A percentile compares a stretch with the other conserved stretches of the same genome.
phyloP scores from a whole-genome alignment of 129 eudicot genomes.

The Sambucus nigra region DNA sequence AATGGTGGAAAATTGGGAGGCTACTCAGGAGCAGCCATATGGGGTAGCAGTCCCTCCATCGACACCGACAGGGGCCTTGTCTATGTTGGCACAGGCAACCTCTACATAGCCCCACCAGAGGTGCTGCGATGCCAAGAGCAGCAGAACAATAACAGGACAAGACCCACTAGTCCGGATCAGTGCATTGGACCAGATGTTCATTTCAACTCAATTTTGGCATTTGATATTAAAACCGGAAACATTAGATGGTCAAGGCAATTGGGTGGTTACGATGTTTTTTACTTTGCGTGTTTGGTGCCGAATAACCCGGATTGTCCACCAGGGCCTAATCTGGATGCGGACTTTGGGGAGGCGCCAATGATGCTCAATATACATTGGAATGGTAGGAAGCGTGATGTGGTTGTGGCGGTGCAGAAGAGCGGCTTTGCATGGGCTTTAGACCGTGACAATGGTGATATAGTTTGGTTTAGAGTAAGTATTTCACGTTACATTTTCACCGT shows the following conservation, averaged over 20 bases:
- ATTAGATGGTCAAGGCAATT: slow-evolving; percentile 51
- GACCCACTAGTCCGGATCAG: slow-evolving; percentile 32
- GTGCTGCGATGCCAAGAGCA: slow-evolving; percentile 52
- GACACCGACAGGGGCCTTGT: slow-evolving; percentile 33
- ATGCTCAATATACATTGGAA: slow-evolving; percentile 24
- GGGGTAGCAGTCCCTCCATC: slow-evolving; percentile 85
- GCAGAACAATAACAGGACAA: slow-evolving; percentile 47
- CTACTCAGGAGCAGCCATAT: slow-evolving; percentile 60
- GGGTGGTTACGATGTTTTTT: slow-evolving; percentile 64
- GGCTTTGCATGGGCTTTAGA: slow-evolving; percentile 83
- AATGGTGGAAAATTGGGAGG: slow-evolving; percentile 46
- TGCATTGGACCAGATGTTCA: slow-evolving; percentile 54
- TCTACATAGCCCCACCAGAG: slow-evolving; percentile 50
- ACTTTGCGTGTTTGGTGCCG: slow-evolving; percentile 38
- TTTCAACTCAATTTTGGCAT: slow-evolving; percentile 50
- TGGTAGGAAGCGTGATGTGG: slow-evolving; percentile 43
- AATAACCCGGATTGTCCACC: slow-evolving; percentile 64
- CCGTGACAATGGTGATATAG: slow-evolving; percentile 49
- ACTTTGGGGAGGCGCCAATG: slow-evolving; percentile 82
- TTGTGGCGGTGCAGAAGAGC: slow-evolving; percentile 66
- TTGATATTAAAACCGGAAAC: slow-evolving; percentile 43
- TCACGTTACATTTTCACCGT: not conserved
- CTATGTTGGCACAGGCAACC: slow-evolving; percentile 54
- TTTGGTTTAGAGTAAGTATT: slow-evolving; percentile 54
- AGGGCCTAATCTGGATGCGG: slow-evolving; percentile 82